Base-by-base conservation (phyloP, 306 rosid genomes). In the Arachis stenosperma region DNA sequence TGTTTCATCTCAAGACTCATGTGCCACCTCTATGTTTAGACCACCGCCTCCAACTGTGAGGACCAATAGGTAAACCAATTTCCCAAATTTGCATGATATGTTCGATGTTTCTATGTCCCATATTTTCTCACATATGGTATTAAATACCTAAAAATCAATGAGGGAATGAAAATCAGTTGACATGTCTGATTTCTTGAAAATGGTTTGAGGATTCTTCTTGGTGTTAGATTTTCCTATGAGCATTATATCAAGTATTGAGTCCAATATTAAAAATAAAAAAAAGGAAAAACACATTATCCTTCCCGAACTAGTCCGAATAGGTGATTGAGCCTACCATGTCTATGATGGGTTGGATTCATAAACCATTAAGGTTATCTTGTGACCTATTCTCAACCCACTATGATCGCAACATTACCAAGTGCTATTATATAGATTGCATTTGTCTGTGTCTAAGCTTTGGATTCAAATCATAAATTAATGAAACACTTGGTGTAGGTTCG, bases 1-100 rank as follows among this genome's bases (percentile, higher is more conserved):
- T 9, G 86, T 81, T 78, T 77, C 90, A 76, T 87, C 96, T 63
- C 88, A 80, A 55, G 96, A 88, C 48, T 87, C 84, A 6, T 78
- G 84, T 79, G 78, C 90, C 75, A 83, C 84, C 30, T 75, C 85
- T 43, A 77, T 64, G 83, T 66, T 65, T 67, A 83, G 89, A 74
- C 89, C 85, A 50, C 89, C 85, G 44, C 69, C 83, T 58, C 86
- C 90, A 43, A 69, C 84, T 8, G 42, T 70, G 51, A 86, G 96
- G 84, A 77, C 76, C 61, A 86, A 84, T 80, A 87, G 97, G 99
- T 89, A 62, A 74, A 79, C 72, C 58, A 51, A 9, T 8, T 41
- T 58, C 17, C 42, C 15, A 5, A 30, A 4, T 47, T 51, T 39
- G 61, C 48, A 37, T 50, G 13, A 44, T 33, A 9, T 68, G 46